Evolutionary conservation across 2,329 filamentous ascomycete genomes (phyloP).

Genomic region (Apiospora phragmitis): DNA sequence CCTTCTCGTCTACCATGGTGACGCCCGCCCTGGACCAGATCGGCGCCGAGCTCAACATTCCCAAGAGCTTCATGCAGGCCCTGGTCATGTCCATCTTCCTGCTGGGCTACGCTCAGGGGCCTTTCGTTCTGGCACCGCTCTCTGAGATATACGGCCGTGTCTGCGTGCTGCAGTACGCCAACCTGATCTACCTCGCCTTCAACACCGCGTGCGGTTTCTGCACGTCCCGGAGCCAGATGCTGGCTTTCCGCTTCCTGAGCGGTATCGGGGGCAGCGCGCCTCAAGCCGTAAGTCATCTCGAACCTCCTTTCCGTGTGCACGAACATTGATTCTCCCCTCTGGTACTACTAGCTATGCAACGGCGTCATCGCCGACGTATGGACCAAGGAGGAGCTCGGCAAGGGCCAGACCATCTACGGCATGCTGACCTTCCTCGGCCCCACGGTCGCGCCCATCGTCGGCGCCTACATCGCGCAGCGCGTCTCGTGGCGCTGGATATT

Average conservation of each 20-base stretch:
- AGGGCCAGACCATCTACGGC: slow-evolving; percentile 42
- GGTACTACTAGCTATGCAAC: slow-evolving; percentile 36
- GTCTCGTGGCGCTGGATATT: slow-evolving; percentile 49
- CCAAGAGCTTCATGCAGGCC: slow-evolving; percentile 38
- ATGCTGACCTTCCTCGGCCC: slow-evolving; percentile 36
- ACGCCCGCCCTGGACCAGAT: slow-evolving; percentile 48
- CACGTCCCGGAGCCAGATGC: slow-evolving; percentile 42
- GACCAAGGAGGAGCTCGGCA: slow-evolving; percentile 39
- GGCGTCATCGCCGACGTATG: slow-evolving; percentile 45
- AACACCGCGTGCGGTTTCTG: slow-evolving; percentile 53
- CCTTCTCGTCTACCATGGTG: slow-evolving; percentile 53
- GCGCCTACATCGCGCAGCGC: slow-evolving; percentile 41
- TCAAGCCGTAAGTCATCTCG: slow-evolving; percentile 36
- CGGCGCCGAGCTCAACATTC: slow-evolving; percentile 44
- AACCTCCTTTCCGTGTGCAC: slow-evolving; percentile 17
- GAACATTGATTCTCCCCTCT: slow-evolving; percentile 49
- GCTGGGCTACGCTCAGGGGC: slow-evolving; percentile 47
- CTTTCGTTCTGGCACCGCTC: slow-evolving; percentile 42
- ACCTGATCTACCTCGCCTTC: slow-evolving; percentile 48
- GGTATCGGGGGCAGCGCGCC: slow-evolving; percentile 47
- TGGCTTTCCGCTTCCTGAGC: slow-evolving; percentile 50
- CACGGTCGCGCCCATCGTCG: slow-evolving; percentile 34
- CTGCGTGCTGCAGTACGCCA: slow-evolving; percentile 46
- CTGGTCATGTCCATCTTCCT: slow-evolving; percentile 48
- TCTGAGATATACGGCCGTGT: slow-evolving; percentile 38